Evolutionary conservation across 2,329 filamentous ascomycete species (phyloP).

Genomic region (Cladophialophora carrionii): DNA sequence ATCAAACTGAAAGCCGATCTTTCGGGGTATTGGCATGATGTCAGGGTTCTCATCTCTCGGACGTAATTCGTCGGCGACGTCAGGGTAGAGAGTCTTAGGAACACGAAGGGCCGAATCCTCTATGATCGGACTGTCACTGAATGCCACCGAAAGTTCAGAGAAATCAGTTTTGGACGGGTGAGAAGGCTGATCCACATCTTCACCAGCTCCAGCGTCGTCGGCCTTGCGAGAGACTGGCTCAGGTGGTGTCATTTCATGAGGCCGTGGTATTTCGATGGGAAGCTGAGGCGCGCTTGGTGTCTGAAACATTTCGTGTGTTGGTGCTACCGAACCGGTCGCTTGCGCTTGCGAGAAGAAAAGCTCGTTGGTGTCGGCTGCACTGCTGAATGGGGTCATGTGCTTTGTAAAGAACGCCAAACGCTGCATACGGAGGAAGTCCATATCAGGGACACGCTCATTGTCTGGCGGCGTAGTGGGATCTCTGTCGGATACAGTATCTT

Average conservation of each 20-base stretch:
- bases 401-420: conserved; percentile 34
- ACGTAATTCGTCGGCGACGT: conserved; percentile 15
- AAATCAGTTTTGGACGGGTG: neutral
- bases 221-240: neutral
- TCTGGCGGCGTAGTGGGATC: neutral
- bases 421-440: conserved; percentile 29
- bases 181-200: neutral
- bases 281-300: neutral
- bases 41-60: conserved; percentile 34
- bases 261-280: neutral
- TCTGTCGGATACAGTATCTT: conserved; percentile 2
- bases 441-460: conserved; percentile 9
- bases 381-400: conserved; percentile 6
- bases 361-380: conserved; percentile 5
- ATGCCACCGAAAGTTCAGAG: neutral
- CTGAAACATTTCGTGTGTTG: neutral
- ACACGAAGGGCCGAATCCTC: conserved; percentile 12
- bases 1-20: conserved; percentile 35
- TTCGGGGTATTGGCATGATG: conserved; percentile 35
- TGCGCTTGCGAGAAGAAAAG: conserved; percentile 6
- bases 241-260: neutral
- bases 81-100: conserved; percentile 27
- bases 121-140: conserved; percentile 4
- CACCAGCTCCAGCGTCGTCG: neutral
- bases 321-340: neutral